Evolutionary conservation across 1,284 basidiomycete species (phyloP).

Genomic region (Apiotrichum brassicae): DNA sequence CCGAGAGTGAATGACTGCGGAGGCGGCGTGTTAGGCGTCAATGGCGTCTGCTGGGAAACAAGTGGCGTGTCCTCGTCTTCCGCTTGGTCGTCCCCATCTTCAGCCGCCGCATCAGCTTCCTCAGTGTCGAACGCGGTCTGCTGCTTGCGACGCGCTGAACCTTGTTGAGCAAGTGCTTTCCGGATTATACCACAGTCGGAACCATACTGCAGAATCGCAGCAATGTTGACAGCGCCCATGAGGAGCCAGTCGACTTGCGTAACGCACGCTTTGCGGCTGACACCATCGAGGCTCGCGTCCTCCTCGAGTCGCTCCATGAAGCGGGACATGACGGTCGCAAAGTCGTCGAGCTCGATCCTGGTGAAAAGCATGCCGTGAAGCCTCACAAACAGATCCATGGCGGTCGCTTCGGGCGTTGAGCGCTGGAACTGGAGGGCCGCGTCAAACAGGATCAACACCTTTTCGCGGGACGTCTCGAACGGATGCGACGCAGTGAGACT

Average conservation of each 20-base stretch:
- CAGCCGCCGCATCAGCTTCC: conserved; percentile 28
- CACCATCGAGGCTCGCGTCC: conserved; percentile 57
- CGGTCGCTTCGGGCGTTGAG: conserved; percentile 67
- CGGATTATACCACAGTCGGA: conserved; percentile 64
- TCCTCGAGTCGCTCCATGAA: conserved; percentile 74
- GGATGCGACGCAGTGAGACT: conserved; percentile 88
- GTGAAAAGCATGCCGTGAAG: conserved; percentile 96
- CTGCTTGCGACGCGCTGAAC: conserved; percentile 32
- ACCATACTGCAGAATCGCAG: conserved; percentile 81
- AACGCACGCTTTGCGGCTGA: conserved; percentile 42
- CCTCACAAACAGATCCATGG: conserved; percentile 78
- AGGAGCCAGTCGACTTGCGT: conserved; percentile 90
- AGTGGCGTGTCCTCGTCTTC: conserved; percentile 11
- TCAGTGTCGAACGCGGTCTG: conserved; percentile 53
- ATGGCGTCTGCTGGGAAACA: neutral
- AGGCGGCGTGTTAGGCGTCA: conserved; percentile 38
- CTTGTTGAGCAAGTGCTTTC: conserved; percentile 48
- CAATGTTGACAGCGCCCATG: conserved; percentile 83
- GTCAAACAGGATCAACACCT: conserved; percentile 78
- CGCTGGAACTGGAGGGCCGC: conserved; percentile 59
- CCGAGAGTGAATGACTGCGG: conserved; percentile 65
- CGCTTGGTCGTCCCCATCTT: conserved; percentile 6
- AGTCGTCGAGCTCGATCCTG: conserved; percentile 86
- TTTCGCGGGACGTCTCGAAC: conserved; percentile 77
- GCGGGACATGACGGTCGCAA: conserved; percentile 68